Evolutionary conservation across 2,329 filamentous ascomycete genomes (phyloP), one percentile per base, ranked within the genome.

Genomic region (Didymellaceae sp.): DNA sequence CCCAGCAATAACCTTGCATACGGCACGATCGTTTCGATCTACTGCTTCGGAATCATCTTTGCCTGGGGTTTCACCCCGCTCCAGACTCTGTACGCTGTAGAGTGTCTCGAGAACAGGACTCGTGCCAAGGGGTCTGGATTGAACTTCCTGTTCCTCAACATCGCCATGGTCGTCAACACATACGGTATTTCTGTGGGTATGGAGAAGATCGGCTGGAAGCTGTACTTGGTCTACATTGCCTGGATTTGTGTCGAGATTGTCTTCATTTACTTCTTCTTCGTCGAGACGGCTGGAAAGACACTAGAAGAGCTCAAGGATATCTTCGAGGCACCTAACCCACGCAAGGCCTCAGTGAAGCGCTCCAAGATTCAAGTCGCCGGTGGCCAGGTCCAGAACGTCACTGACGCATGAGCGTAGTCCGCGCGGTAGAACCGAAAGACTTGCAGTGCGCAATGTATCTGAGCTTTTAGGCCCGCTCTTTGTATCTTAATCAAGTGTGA

Each of bases 41-140:
- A 74, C 53, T 60, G 74, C 28, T 75, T 75, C 50, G 72, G 72
- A 14, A 74, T 75, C 45, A 69, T 63, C 59, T 75, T 74, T 39
- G 66, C 69, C 4, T 74, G 70, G 68, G 73, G 72, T 22, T 75
- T 71, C 69, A 75, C 73, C 3, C 71, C 72, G 7, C 61, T 75
- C 1, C 73, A 75, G 45, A 74, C 71, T 0, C 60, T 75, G 7
- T 75, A 75, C 48, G 60, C 70, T 4, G 72, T 74, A 14, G 73
- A 75, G 24, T 70, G 66, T 46, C 62, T 75, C 7, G 69, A 73
- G 47, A 74, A 73, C 61, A 62, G 68, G 24, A 75, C 70, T 5
- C 65, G 73, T 31, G 73, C 71, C 11, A 75, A 75, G 47, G 68
- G 68, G 1, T 67, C 65, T 13, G 67, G 67, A 18, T 49, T 65